A percentile compares a stretch with the other conserved stretches of the same genome.
Conservation (phyloP, 352 stramenopile genomes). For the Phytophthora pseudosyringae region DNA sequence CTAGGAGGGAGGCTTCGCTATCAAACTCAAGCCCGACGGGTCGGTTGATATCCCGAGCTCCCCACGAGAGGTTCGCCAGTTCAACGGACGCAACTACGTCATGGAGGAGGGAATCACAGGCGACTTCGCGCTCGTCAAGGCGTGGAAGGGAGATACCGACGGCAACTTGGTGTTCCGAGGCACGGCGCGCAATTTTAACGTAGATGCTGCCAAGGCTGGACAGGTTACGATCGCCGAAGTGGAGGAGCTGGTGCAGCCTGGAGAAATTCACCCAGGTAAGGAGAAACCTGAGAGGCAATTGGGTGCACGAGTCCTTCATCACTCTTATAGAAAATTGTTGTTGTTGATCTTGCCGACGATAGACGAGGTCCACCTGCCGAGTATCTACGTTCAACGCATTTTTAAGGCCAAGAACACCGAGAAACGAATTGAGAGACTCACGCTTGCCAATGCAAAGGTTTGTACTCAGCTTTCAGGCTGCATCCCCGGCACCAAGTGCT, state of each 20-base stretch:
- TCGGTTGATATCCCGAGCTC: slow-evolving; percentile 72
- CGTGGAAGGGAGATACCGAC: slow-evolving; percentile 95
- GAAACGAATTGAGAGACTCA: slow-evolving; percentile 95
- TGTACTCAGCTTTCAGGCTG: background rate
- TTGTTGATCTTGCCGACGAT: background rate
- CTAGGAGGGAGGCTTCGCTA: slow-evolving; percentile 80
- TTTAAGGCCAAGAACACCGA: slow-evolving; percentile 91
- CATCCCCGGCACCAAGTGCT: background rate
- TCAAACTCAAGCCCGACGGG: slow-evolving; percentile 77
- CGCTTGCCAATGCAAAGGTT: slow-evolving; percentile 74
- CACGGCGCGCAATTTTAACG: slow-evolving; percentile 97
- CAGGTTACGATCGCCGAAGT: slow-evolving; percentile 95
- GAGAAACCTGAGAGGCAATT: background rate
- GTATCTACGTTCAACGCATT: slow-evolving; percentile 96
- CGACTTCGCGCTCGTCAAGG: slow-evolving; percentile 96
- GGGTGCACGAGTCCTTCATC: background rate
- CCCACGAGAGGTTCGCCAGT: slow-evolving; percentile 73
- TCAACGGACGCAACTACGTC: slow-evolving; percentile 93
- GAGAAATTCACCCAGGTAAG: slow-evolving; percentile 89
- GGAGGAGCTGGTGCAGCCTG: slow-evolving; percentile 94
- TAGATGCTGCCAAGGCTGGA: slow-evolving; percentile 94
- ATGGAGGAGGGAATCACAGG: slow-evolving; percentile 96
- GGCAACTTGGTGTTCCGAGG: slow-evolving; percentile 97
- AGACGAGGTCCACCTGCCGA: slow-evolving; percentile 95
- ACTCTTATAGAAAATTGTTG: background rate